Conservation (phyloP, 202 grass and related monocot species). For the Elaeis oleifera region DNA sequence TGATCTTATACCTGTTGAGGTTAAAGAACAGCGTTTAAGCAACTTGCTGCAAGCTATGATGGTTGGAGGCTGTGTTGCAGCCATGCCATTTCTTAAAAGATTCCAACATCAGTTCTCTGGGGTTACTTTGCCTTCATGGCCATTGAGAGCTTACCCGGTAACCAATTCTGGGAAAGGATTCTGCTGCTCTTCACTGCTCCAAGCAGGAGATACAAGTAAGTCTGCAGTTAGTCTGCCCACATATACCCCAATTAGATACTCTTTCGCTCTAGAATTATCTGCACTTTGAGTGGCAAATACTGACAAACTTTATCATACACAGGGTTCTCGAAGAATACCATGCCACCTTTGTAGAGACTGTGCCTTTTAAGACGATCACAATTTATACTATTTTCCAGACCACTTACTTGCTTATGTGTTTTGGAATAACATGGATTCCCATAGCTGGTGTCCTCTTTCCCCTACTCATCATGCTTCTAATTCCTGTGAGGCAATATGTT, state of each 20-base stretch:
- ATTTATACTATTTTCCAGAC: conserved; percentile 89
- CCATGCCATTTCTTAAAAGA: conserved; percentile 95
- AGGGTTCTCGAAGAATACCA: conserved; percentile 95
- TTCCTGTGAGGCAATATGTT: conserved; percentile 90
- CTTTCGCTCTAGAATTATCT: no score
- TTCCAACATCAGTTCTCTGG: conserved; percentile 95
- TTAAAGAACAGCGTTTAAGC: conserved; percentile 95
- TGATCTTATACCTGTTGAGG: conserved; percentile 85
- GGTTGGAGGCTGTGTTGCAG: conserved; percentile 79
- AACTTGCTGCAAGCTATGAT: conserved; percentile 74
- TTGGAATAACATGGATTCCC: conserved; percentile 96
- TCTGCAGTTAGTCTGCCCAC: no score
- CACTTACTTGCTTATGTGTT: conserved; percentile 67
- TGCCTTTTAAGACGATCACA: conserved; percentile 91
- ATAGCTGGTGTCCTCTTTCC: conserved; percentile 97
- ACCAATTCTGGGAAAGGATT: conserved; percentile 97
- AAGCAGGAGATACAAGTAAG: conserved; percentile 89
- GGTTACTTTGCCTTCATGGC: conserved; percentile 99
- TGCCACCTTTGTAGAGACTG: conserved; percentile 83
- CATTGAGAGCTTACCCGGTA: conserved; percentile 88
- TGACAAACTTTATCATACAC: neutral
- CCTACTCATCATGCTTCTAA: conserved; percentile 93
- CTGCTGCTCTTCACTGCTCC: conserved; percentile 94
- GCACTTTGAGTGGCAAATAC: no score
- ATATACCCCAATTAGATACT: no score